Evolutionary conservation across 306 rosid genomes (phyloP).

Genomic region (Inga leiocalycina): DNA sequence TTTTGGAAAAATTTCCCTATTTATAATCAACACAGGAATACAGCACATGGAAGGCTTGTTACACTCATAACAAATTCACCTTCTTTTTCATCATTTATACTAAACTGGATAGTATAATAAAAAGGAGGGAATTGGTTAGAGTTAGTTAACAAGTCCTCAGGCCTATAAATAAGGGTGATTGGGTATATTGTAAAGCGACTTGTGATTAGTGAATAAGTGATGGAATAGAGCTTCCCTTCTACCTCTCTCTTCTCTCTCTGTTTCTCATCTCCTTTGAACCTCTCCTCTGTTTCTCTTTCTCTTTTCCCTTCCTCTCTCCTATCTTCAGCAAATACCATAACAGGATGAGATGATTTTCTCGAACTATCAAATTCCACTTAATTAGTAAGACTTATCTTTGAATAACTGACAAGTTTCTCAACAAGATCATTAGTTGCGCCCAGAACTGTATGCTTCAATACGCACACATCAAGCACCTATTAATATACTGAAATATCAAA

Average conservation of each 20-base stretch:
- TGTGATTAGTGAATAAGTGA: too few relatives aligned
- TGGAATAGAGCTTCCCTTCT: too few relatives aligned
- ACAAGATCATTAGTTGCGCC: constrained; percentile 7
- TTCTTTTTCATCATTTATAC: not conserved
- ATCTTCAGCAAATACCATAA: too few relatives aligned
- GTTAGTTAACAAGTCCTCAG: too few relatives aligned
- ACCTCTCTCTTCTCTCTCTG: not conserved
- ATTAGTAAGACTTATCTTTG: not conserved
- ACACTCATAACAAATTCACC: not conserved
- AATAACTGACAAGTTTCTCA: not conserved
- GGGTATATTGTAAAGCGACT: too few relatives aligned
- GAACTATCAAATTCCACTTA: not conserved
- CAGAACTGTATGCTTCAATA: not conserved
- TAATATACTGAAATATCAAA: constrained; percentile 5
- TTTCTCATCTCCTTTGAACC: not conserved
- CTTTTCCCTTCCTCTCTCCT: too few relatives aligned
- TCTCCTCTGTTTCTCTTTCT: too few relatives aligned
- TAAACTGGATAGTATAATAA: not conserved
- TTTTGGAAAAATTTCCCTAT: too few relatives aligned
- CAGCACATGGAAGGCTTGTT: not conserved
- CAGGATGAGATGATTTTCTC: not conserved
- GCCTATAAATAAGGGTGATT: too few relatives aligned
- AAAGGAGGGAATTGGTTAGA: too few relatives aligned
- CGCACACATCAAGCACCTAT: not conserved
- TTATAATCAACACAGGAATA: too few relatives aligned